Percentiles rank a stretch among this genome's conserved stretches.
phyloP scores from a whole-genome alignment of 164 flowering plant genomes.

The Paratinospora sagittata region DNA sequence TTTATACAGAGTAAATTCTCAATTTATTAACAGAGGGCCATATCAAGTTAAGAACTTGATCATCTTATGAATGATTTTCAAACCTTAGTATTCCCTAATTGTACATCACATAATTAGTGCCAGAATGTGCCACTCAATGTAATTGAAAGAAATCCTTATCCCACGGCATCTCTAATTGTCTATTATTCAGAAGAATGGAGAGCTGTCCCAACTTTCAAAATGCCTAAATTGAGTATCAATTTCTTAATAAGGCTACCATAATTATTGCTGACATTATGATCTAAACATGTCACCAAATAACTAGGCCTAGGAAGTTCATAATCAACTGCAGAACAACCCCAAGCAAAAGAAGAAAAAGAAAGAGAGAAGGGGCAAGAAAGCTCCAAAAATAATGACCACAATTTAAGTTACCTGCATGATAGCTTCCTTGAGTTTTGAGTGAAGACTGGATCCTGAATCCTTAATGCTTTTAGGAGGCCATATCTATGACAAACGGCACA shows the following conservation, averaged over 20 bases:
- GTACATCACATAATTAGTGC: not conserved
- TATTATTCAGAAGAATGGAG: not conserved
- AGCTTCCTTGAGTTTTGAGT: slow-evolving; percentile 80
- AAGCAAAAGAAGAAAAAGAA: not conserved
- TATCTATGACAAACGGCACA: slow-evolving; percentile 45
- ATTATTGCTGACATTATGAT: slow-evolving; percentile 1
- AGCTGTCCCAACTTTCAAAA: not conserved
- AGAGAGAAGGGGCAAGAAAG: not conserved
- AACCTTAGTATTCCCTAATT: not conserved
- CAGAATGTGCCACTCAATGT: not conserved
- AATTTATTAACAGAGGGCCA: too few relatives aligned
- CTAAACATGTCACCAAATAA: not conserved
- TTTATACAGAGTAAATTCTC: too few relatives aligned
- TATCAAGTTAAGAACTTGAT: not conserved
- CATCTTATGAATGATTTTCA: not conserved
- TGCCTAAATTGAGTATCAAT: not conserved
- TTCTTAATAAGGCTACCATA: not conserved
- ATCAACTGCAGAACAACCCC: not conserved
- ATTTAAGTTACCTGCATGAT: slow-evolving; percentile 58
- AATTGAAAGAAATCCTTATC: not conserved
- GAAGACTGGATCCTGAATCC: slow-evolving; percentile 93
- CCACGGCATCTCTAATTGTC: too few relatives aligned
- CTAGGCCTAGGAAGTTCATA: not conserved
- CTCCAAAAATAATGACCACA: not conserved
- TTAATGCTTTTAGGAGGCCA: slow-evolving; percentile 98